Conservation (phyloP, 768 basidiomycete genomes). For the Cubamyces lactineus region DNA sequence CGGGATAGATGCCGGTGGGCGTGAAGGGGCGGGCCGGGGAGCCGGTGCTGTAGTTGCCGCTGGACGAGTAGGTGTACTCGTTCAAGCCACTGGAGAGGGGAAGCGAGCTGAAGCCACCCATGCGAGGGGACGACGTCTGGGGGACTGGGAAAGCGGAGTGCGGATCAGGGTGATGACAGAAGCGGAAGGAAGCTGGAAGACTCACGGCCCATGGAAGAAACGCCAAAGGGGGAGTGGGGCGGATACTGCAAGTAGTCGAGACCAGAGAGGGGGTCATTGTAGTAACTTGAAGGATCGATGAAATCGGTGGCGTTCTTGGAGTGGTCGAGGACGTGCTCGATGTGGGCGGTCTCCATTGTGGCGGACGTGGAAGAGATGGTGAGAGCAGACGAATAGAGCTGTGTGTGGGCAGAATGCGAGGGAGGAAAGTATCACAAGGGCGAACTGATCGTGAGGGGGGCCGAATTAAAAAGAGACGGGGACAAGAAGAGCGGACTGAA, state of each 20-base stretch:
- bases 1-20: slow-evolving; percentile 71
- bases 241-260: slow-evolving; percentile 73
- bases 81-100: slow-evolving; percentile 59
- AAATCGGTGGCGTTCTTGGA: slow-evolving; percentile 51
- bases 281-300: slow-evolving; percentile 45
- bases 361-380: slow-evolving; percentile 18
- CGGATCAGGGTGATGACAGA: slow-evolving; percentile 8
- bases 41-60: slow-evolving; percentile 54
- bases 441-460: slow-evolving; percentile 28
- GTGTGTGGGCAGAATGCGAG: slow-evolving; percentile 12
- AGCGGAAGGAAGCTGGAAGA: slow-evolving; percentile 29
- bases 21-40: slow-evolving; percentile 67
- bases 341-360: slow-evolving; percentile 51
- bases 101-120: slow-evolving; percentile 60
- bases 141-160: slow-evolving; percentile 47
- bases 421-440: slow-evolving; percentile 27
- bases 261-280: slow-evolving; percentile 49
- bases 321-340: slow-evolving; percentile 52
- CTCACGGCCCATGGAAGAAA: slow-evolving; percentile 64
- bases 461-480: slow-evolving; percentile 22
- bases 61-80: slow-evolving; percentile 62
- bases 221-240: slow-evolving; percentile 65
- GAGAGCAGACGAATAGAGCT: slow-evolving; percentile 24
- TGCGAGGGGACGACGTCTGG: slow-evolving; percentile 56
- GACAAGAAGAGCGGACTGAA: slow-evolving; percentile 8